Base-by-base conservation (phyloP, 768 basidiomycete genomes). In the Termitomyces sp. region DNA sequence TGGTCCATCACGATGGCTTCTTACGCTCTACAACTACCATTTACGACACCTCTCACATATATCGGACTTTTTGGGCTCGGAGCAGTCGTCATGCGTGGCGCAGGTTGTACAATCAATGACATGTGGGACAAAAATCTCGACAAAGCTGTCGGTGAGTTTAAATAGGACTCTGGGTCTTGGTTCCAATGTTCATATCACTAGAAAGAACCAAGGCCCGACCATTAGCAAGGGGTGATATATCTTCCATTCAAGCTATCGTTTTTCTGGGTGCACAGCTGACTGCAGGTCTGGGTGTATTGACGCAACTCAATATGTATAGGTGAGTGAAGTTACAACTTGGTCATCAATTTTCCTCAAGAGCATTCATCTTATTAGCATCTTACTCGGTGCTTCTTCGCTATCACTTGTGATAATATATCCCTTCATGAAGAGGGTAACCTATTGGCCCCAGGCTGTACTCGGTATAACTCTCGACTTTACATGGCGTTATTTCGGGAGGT, bases 1-100 rank as follows among this genome's bases (percentile, higher is more conserved):
- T 99, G 97, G 97, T 93, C 94, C 10, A 97, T 99, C 67, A 92
- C 93, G 7, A 96, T 99, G 91, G 94, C 94, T 0, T 86, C 92
- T 2, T 95, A 95, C 66, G 87, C 91, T 12, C 74, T 85, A 8
- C 77, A 87, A 23, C 76, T 82, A 5, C 90, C 94, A 0, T 76
- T 81, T 49, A 80, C 83, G 2, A 82, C 79, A 0, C 90, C 93
- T 16, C 69, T 93, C 56, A 86, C 82, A 18, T 96, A 94, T 68
- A 77, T 93, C 50, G 75, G 83, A 36, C 76, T 98, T 1, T 98
- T 98, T 68, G 95, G 93, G 2, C 70, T 88, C 10, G 97, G 97
- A 1, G 95, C 97, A 0, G 65, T 97, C 47, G 81, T 98, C 53
- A 99, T 99, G 97, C 87, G 97, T 20, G 93, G 96, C 5, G 97